These are phyloP conservation scores for Bodo saltans DNA, from an alignment of 78 protist species.

Conservation along the genomic window DNA sequence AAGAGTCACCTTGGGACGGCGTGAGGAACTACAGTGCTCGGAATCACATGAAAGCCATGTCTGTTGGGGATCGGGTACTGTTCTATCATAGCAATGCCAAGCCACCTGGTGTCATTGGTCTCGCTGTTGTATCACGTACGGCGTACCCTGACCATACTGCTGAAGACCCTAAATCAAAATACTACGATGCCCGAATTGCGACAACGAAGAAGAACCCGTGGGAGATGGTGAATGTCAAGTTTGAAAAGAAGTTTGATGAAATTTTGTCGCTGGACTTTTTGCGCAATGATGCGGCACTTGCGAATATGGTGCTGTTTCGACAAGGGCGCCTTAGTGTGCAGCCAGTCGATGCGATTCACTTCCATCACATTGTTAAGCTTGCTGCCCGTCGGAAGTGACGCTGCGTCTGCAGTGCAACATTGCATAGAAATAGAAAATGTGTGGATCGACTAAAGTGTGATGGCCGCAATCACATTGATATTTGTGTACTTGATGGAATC, in stretches of 20 bases:
- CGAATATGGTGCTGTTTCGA: background rate
- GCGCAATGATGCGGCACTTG: background rate
- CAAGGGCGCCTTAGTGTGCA: background rate
- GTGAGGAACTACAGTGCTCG: slow-evolving; percentile 44
- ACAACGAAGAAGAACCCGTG: background rate
- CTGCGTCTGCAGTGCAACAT: too few species aligned
- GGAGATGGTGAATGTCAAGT: background rate
- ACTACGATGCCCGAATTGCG: background rate
- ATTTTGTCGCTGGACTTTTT: background rate
- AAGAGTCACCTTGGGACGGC: slow-evolving; percentile 42
- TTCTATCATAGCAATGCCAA: slow-evolving; percentile 47
- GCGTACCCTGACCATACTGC: slow-evolving; percentile 32
- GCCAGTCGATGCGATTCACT: background rate
- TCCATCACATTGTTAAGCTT: background rate
- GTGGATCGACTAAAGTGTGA: too few species aligned
- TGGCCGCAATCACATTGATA: too few species aligned
- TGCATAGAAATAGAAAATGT: too few species aligned
- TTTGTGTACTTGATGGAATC: too few species aligned
- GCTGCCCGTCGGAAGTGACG: too few species aligned
- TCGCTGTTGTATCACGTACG: background rate
- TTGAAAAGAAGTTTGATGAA: background rate
- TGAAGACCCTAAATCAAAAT: background rate
- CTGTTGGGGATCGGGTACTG: slow-evolving; percentile 29
- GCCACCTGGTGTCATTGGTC: slow-evolving; percentile 36
- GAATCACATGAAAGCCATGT: slow-evolving; percentile 35